Conservation (phyloP, 2,329 filamentous ascomycete species). For the Cladorrhinum sp. region DNA sequence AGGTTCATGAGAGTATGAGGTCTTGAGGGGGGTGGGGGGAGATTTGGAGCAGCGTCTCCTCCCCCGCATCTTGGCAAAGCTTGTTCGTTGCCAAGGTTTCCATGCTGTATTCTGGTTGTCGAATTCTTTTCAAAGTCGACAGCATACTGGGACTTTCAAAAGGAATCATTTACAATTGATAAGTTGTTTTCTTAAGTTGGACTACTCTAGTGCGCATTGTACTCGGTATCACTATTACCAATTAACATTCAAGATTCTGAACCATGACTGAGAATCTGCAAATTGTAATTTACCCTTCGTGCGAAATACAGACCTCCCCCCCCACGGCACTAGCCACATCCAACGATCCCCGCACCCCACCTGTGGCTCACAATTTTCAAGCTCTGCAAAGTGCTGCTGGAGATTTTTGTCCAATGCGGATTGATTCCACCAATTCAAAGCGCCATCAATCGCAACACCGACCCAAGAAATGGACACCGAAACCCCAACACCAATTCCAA, state of each 20-base stretch:
- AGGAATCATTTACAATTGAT: too few relatives aligned
- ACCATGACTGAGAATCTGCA: too few relatives aligned
- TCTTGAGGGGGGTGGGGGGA: neutral
- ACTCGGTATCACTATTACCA: too few relatives aligned
- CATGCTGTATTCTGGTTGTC: neutral
- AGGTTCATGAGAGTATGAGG: slow-evolving; percentile 6
- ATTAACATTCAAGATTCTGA: too few relatives aligned
- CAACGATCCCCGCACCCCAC: neutral
- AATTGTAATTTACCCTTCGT: too few relatives aligned
- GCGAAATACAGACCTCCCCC: neutral
- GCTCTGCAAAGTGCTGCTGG: neutral
- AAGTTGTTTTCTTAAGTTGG: too few relatives aligned
- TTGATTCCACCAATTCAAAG: neutral
- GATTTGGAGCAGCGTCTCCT: neutral
- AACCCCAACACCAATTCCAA: neutral
- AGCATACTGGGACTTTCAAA: too few relatives aligned
- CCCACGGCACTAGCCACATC: neutral
- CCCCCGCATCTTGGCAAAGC: slow-evolving; percentile 14
- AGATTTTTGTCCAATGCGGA: slow-evolving; percentile 1
- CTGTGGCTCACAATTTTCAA: slow-evolving; percentile 4
- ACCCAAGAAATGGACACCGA: neutral
- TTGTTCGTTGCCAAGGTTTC: slow-evolving; percentile 8
- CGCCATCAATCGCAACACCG: neutral
- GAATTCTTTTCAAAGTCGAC: neutral
- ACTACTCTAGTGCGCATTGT: too few relatives aligned